A percentile compares a stretch with the other conserved stretches of the same genome.
Evolutionary conservation across 2,329 filamentous ascomycete genomes (phyloP).

Genomic region (Colletotrichum endophyticum): DNA sequence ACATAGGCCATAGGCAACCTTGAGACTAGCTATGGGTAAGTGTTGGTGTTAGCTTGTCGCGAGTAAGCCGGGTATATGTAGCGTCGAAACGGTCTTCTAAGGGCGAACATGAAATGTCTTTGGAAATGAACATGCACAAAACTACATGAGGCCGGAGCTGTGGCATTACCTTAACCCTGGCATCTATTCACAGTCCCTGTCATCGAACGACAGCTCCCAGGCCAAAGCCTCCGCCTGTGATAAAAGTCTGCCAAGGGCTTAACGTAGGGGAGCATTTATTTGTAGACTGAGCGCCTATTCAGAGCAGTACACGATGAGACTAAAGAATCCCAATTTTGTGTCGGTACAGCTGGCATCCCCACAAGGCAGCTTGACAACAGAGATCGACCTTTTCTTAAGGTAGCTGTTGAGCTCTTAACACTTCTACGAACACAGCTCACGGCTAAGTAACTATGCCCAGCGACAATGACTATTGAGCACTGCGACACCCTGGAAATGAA

Average conservation of each 20-base stretch:
- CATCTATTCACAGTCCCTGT: background rate
- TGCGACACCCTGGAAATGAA: background rate
- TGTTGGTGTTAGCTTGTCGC: background rate
- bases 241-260: background rate
- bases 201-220: background rate
- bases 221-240: background rate
- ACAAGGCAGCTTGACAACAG: background rate
- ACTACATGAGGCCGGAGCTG: background rate
- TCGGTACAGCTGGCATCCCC: background rate
- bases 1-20: background rate
- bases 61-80: background rate
- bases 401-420: background rate
- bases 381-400: background rate
- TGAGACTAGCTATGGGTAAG: background rate
- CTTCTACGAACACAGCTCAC: background rate
- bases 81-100: background rate
- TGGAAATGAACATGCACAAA: background rate
- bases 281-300: background rate
- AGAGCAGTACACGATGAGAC: background rate
- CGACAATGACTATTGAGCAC: background rate
- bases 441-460: background rate
- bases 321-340: background rate
- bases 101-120: background rate
- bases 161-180: background rate
- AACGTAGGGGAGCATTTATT: background rate